Evolutionary conservation across 108 stramenopile genomes (phyloP).

Genomic region (Cyclotella sp.): DNA sequence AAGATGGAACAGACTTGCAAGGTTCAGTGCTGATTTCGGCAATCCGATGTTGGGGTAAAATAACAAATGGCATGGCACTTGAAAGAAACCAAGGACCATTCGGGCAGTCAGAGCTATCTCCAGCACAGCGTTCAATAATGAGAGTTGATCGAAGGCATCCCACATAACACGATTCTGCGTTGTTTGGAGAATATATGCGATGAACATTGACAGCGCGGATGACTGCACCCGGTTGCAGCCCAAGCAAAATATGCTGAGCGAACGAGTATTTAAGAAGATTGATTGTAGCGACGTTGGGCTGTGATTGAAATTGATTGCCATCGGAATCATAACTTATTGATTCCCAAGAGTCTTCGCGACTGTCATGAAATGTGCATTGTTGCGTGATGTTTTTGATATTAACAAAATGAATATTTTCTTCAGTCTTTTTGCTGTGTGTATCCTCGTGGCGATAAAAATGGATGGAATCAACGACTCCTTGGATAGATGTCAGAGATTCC

Average conservation of each 20-base stretch:
- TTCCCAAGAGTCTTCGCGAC: slow-evolving; percentile 7
- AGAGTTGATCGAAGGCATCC: slow-evolving; percentile 80
- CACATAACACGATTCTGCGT: slow-evolving; percentile 28
- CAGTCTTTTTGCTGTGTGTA: slow-evolving; percentile 18
- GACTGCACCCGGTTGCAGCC: slow-evolving; percentile 62
- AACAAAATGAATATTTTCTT: slow-evolving; percentile 42
- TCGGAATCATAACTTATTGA: background rate
- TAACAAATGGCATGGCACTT: slow-evolving; percentile 18
- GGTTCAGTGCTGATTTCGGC: slow-evolving; percentile 27
- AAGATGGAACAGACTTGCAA: slow-evolving; percentile 28
- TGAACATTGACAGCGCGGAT: slow-evolving; percentile 79
- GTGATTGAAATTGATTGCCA: background rate
- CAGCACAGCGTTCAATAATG: slow-evolving; percentile 54
- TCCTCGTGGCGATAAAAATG: slow-evolving; percentile 29
- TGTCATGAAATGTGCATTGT: background rate
- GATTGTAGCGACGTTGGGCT: slow-evolving; percentile 12
- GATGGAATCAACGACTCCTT: slow-evolving; percentile 48
- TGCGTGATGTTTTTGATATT: slow-evolving; percentile 22
- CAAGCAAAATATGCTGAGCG: slow-evolving; percentile 48
- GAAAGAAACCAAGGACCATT: slow-evolving; percentile 27
- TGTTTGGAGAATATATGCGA: slow-evolving; percentile 12
- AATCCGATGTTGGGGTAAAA: slow-evolving; percentile 51
- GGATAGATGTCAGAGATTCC: slow-evolving; percentile 41
- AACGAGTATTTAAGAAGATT: slow-evolving; percentile 67
- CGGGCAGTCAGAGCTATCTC: slow-evolving; percentile 18